These are phyloP conservation scores for Cryomyces minteri DNA, from an alignment of 495 filamentous ascomycete species.

Conservation along the genomic window DNA sequence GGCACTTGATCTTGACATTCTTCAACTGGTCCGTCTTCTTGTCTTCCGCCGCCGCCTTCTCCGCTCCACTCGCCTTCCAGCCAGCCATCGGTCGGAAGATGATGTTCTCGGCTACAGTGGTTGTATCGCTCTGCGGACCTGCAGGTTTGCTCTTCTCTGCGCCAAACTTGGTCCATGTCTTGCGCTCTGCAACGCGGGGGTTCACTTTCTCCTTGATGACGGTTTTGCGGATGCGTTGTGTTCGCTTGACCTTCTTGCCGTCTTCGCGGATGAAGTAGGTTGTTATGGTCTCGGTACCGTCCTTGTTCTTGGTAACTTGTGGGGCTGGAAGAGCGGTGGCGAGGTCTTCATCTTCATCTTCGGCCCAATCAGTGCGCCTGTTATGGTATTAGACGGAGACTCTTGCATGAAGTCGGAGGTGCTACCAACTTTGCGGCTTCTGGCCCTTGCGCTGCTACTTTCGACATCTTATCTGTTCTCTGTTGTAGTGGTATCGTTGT, in stretches of 20 bases:
- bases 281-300: conserved; percentile 89
- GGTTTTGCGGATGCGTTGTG: conserved; percentile 79
- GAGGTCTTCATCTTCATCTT: conserved; percentile 86
- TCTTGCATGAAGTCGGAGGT: not conserved
- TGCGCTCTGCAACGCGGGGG: conserved; percentile 86
- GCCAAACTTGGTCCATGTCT: conserved; percentile 85
- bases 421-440: not conserved
- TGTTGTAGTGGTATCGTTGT: not conserved
- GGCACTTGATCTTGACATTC: conserved; percentile 99
- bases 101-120: conserved; percentile 91
- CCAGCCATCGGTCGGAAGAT: conserved; percentile 76
- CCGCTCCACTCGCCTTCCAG: conserved; percentile 62
- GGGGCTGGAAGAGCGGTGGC: conserved; percentile 61
- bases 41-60: conserved; percentile 41
- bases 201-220: conserved; percentile 82
- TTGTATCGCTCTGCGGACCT: conserved; percentile 66
- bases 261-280: conserved; percentile 83
- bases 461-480: not conserved
- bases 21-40: conserved; percentile 81
- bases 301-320: conserved; percentile 83
- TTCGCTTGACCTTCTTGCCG: conserved; percentile 90
- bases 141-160: conserved; percentile 51
- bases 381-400: not conserved
- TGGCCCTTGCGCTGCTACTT: not conserved
- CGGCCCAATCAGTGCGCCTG: conserved; percentile 79